Evolutionary conservation across 2,329 filamentous ascomycete species (phyloP), one percentile per base, ranked within the genome.

Genomic region (Helotiales sp.): DNA sequence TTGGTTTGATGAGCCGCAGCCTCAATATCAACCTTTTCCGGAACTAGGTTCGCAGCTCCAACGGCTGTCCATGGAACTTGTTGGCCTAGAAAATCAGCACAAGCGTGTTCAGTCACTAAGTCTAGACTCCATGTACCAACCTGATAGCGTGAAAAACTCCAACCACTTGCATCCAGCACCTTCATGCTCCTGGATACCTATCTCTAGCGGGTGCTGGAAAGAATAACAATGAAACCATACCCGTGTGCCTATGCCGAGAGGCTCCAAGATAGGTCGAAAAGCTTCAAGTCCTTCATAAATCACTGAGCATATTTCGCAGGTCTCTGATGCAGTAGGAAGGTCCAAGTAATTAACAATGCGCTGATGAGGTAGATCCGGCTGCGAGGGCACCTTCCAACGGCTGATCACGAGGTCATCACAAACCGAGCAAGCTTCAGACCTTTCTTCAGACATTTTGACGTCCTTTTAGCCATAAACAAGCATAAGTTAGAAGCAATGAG

Each of bases 401-500:
- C n/a, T 49, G 46, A 33, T 15, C 25, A 31, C 22, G 25, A 49
- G 25, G 25, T 49, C 29, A 49, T 49, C 46, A 33, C 46, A 49
- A 25, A 29, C 46, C 31, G 22, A 22, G 46, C 46, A 49, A 2
- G 25, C 46, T 27, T 10, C 29, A 49, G 13, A 31, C 29, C n/a
- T 49, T 49, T 22, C 46, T 49, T 49, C 46, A 12, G 46, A 49
- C 46, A 49, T 49, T 25, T 24, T 47, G n/a, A n/a, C n/a, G n/a
- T n/a, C n/a, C n/a, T n/a, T n/a, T n/a, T n/a, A n/a, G n/a, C n/a
- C n/a, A n/a, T n/a, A n/a, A n/a, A n/a, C n/a, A n/a, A n/a, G n/a
- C n/a, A n/a, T n/a, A n/a, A n/a, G n/a, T n/a, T n/a, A n/a, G n/a
- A n/a, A n/a, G n/a, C n/a, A n/a, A n/a, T n/a, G n/a, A n/a, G n/a